Evolutionary conservation across 768 basidiomycete species (phyloP), one percentile per base, ranked within the genome.

Genomic region (Mrakia hoshinonis): DNA sequence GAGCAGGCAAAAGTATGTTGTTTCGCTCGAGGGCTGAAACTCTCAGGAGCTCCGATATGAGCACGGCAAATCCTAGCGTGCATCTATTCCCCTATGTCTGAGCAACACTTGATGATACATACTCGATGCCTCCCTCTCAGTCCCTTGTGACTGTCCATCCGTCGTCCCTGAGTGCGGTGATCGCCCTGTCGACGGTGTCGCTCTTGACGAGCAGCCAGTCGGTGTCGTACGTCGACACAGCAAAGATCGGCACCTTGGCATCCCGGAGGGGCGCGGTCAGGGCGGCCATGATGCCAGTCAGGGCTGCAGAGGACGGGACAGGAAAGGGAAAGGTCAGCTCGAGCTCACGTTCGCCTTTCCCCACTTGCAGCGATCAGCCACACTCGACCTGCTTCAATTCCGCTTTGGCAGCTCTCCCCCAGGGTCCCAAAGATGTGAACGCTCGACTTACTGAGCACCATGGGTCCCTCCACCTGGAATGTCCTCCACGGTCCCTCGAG

Each of bases 211-310:
- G 78, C 13, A 88, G 79, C 76, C 85, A 87, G 76, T 88, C 87
- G 6, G 87, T 88, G 77, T 87, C 86, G 86, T 85, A 89, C 31
- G 87, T 88, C 7, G 86, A 87, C 46, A 87, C 68, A 22, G 83
- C 85, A 77, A 87, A 88, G 6, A 89, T 81, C 0, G 84, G 83
- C 0, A 88, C 79, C 54, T 81, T 79, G 7, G 83, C 84, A 6
- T 77, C 75, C 76, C 84, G 85, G 51, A 88, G 77, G 22, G 87
- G 85, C 22, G 81, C 80, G 1, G 85, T 81, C 39, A 89, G 82
- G 36, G 82, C 81, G 36, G 84, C 81, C 71, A 87, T 78, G 26
- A 87, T 82, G 4, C 86, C 87, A 3, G 84, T 85, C 74, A 88
- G 76, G 68, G 79, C 86, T 87, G 70, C 48, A 47, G 15, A 51